Evolutionary conservation across 345 rosid species (phyloP).

Genomic region (Arabis hirsuta): DNA sequence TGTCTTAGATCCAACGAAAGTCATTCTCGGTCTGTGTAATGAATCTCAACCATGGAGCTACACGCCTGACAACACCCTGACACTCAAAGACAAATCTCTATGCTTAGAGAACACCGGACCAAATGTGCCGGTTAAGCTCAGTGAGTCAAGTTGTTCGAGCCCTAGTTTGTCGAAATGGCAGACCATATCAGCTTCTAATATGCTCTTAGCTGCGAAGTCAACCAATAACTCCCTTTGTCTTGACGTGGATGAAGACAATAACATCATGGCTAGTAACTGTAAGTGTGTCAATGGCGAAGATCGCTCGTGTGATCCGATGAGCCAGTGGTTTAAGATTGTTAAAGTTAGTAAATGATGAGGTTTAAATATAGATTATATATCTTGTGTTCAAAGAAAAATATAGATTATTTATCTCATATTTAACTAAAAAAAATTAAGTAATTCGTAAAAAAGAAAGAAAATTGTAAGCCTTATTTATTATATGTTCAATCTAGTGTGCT

Average conservation of each 20-base stretch:
- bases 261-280: constrained; percentile 48
- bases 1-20: constrained; percentile 38
- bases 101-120: constrained; percentile 55
- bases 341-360: constrained; percentile 45
- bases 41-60: constrained; percentile 71
- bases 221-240: constrained; percentile 54
- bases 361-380: not conserved
- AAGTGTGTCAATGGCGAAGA: constrained; percentile 55
- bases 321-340: constrained; percentile 76
- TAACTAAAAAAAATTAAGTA: not conserved
- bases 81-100: constrained; percentile 54
- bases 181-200: constrained; percentile 64
- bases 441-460: not conserved
- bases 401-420: not conserved
- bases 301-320: constrained; percentile 54
- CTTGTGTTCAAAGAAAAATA: not conserved
- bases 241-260: constrained; percentile 57
- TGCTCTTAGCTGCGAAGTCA: constrained; percentile 64
- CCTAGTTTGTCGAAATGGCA: constrained; percentile 59
- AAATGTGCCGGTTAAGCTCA: constrained; percentile 52
- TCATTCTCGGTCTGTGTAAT: constrained; percentile 67
- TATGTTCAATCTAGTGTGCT: not conserved
- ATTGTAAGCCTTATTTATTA: not conserved
- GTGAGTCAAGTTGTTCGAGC: constrained; percentile 48
- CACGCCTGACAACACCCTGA: constrained; percentile 49